Percentiles rank a stretch among this genome's conserved stretches.
phyloP scores from a whole-genome alignment of 345 rosid species.

The Rubroshorea leprosula region DNA sequence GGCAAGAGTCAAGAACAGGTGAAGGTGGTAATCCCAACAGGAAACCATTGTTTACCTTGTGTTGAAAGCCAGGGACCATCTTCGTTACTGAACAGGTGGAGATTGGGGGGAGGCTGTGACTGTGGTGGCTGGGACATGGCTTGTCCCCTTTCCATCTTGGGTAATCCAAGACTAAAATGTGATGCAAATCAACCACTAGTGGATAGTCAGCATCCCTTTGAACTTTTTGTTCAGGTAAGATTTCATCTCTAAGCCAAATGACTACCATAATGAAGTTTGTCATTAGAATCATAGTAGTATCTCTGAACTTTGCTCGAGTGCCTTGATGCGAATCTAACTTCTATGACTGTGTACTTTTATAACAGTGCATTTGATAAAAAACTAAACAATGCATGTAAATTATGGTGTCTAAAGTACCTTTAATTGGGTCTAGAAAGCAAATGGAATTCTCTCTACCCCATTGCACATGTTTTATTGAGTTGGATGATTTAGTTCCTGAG shows the following conservation, averaged over 20 bases:
- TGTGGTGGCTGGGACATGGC: slow-evolving; percentile 99
- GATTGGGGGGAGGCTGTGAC: slow-evolving; percentile 89
- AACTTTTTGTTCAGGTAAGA: slow-evolving; percentile 64
- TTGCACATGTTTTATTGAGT: too few relatives aligned
- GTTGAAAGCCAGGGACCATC: slow-evolving; percentile 56
- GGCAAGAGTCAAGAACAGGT: slow-evolving; percentile 29
- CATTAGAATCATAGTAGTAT: too few relatives aligned
- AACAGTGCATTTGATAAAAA: too few relatives aligned
- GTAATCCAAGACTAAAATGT: slow-evolving; percentile 41
- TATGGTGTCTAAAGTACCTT: too few relatives aligned
- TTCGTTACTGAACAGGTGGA: slow-evolving; percentile 81
- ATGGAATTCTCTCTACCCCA: too few relatives aligned
- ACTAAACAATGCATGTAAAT: too few relatives aligned
- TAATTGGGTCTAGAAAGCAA: too few relatives aligned
- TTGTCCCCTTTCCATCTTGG: slow-evolving; percentile 71
- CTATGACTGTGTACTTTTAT: too few relatives aligned
- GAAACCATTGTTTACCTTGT: slow-evolving; percentile 72
- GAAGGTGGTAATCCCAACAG: slow-evolving; percentile 69
- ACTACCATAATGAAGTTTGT: not conserved
- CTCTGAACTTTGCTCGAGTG: too few relatives aligned
- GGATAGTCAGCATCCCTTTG: slow-evolving; percentile 44
- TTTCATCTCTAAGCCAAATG: slow-evolving; percentile 4
- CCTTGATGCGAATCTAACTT: too few relatives aligned
- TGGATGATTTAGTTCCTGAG: too few relatives aligned
- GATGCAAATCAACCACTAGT: slow-evolving; percentile 42